These are phyloP conservation scores for Colletotrichum sp. DNA, from an alignment of 2,329 filamentous ascomycete genomes.

Conservation along the genomic window DNA sequence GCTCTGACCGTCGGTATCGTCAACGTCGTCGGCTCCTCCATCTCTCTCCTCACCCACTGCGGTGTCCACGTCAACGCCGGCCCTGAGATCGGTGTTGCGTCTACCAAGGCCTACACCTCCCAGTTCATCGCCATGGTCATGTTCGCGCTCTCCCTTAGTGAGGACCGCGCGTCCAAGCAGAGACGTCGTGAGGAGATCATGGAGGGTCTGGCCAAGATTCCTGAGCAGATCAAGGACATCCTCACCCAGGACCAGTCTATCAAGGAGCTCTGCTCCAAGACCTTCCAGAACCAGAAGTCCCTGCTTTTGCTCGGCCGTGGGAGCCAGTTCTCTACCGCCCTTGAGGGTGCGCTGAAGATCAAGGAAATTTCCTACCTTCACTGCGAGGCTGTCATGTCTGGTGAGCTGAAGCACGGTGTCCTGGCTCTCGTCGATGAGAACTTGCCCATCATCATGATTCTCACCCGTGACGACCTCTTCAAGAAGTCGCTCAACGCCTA, in stretches of 20 bases:
- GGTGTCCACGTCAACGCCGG: constrained; percentile 99
- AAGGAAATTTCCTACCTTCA: constrained; percentile 99
- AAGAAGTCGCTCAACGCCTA: constrained; percentile 99
- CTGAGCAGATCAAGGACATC: constrained; percentile 89
- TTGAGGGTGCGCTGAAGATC: constrained; percentile 98
- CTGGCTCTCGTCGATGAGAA: constrained; percentile 97
- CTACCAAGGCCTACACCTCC: constrained; percentile 98
- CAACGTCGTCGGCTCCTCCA: constrained; percentile 98
- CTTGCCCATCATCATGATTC: constrained; percentile 99
- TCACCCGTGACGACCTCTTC: constrained; percentile 95
- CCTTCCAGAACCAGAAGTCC: constrained; percentile 97
- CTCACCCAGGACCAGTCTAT: constrained; percentile 91
- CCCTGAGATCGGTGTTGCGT: constrained; percentile 97
- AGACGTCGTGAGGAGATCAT: constrained; percentile 95
- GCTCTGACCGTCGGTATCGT: constrained; percentile 97
- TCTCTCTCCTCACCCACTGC: constrained; percentile 98
- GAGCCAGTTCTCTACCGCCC: constrained; percentile 94
- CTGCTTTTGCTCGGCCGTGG: constrained; percentile 92
- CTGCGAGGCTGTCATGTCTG: constrained; percentile 99
- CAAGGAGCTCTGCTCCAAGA: constrained; percentile 91
- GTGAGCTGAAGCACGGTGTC: constrained; percentile 98
- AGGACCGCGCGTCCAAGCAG: constrained; percentile 95
- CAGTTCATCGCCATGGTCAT: constrained; percentile 99
- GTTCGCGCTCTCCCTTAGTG: constrained; percentile 95
- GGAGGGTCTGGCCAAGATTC: constrained; percentile 86